These are phyloP conservation scores for Erigeron philadelphicus DNA, from an alignment of 140 eudicot species.

Conservation along the genomic window DNA sequence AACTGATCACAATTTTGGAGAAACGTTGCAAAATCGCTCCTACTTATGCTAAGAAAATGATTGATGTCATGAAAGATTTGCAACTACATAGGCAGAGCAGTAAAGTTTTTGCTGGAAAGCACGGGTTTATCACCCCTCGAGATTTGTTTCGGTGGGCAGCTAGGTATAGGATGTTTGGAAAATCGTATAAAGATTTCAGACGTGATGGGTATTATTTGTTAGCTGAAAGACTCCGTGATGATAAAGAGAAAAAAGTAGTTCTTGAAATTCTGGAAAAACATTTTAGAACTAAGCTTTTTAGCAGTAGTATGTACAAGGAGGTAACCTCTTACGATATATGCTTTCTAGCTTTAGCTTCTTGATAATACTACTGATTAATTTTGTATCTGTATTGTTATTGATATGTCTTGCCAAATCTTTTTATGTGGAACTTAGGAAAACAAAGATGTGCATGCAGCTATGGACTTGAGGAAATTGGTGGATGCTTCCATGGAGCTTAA, in stretches of 20 bases:
- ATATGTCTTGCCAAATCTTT: slow-evolving; percentile 4
- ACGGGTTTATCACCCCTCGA: slow-evolving; percentile 91
- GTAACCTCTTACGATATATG: slow-evolving; percentile 25
- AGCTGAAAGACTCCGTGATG: slow-evolving; percentile 93
- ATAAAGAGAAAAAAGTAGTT: slow-evolving; percentile 59
- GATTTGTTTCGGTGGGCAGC: slow-evolving; percentile 98
- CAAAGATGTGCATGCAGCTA: slow-evolving; percentile 23
- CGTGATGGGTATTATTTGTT: slow-evolving; percentile 79
- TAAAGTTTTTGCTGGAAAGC: slow-evolving; percentile 92
- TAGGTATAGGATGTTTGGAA: slow-evolving; percentile 58
- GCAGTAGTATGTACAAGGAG: slow-evolving; percentile 56
- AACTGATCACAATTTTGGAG: slow-evolving; percentile 62
- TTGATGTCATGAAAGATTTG: slow-evolving; percentile 80
- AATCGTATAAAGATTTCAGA: slow-evolving; percentile 62
- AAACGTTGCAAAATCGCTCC: slow-evolving; percentile 61
- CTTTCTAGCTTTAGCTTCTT: slow-evolving; percentile 2
- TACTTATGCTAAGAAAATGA: slow-evolving; percentile 74
- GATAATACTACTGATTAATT: not conserved
- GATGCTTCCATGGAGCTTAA: slow-evolving; percentile 36
- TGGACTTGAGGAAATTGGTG: slow-evolving; percentile 20
- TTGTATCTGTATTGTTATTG: not conserved
- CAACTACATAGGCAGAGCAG: slow-evolving; percentile 85
- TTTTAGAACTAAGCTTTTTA: slow-evolving; percentile 47
- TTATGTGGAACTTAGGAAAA: slow-evolving; percentile 35
- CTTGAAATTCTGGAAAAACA: slow-evolving; percentile 70